These are phyloP conservation scores for Aspergillus sp. DNA, from an alignment of 2,329 filamentous ascomycete genomes.

Conservation along the genomic window DNA sequence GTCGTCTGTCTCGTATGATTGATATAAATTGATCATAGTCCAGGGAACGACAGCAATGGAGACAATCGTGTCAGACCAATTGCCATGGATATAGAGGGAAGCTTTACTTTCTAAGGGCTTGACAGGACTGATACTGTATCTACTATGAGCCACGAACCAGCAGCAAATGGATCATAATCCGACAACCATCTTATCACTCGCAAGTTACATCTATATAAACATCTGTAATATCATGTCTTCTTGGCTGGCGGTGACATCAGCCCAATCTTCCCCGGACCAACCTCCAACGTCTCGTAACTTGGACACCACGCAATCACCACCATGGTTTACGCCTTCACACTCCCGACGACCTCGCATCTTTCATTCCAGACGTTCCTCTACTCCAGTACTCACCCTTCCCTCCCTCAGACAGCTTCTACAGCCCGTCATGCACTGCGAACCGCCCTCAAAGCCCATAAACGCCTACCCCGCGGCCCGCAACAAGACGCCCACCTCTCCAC, in stretches of 20 bases:
- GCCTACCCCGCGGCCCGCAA: conserved; percentile 59
- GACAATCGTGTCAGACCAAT: too few relatives aligned
- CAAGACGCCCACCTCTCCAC: conserved; percentile 63
- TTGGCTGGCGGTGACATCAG: conserved; percentile 7
- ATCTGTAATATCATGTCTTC: neutral
- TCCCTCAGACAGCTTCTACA: conserved; percentile 73
- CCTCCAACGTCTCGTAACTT: conserved; percentile 10
- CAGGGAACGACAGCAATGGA: too few relatives aligned
- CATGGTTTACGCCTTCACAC: conserved; percentile 84
- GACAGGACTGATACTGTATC: neutral
- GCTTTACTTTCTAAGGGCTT: neutral
- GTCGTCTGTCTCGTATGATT: too few relatives aligned
- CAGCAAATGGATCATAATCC: neutral
- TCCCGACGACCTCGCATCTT: conserved; percentile 84
- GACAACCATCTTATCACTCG: neutral
- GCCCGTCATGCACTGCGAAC: conserved; percentile 76
- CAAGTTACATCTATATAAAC: too few relatives aligned
- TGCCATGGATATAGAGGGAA: neutral
- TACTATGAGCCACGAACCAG: neutral
- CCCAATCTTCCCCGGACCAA: conserved; percentile 2
- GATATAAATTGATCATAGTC: too few relatives aligned
- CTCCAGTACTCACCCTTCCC: conserved; percentile 78
- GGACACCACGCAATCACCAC: conserved; percentile 10
- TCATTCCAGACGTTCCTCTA: conserved; percentile 69
- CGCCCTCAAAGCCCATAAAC: conserved; percentile 80